Evolutionary conservation across 2,329 filamentous ascomycete species (phyloP).

Genomic region (Lithohypha guttulata): DNA sequence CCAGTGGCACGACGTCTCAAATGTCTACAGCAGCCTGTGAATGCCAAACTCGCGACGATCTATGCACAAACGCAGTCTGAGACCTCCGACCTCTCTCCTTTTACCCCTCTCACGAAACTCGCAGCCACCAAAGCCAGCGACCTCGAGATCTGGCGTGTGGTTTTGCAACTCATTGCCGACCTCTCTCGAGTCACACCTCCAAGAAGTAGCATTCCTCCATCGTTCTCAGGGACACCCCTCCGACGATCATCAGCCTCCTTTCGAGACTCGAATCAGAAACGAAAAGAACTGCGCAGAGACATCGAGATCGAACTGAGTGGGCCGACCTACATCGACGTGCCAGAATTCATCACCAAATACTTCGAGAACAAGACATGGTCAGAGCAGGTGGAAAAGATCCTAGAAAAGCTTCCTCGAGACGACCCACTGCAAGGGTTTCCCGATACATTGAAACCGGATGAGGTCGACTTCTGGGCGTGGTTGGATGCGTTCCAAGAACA

Average conservation of each 20-base stretch:
- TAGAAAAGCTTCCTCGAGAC: not conserved
- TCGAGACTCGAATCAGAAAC: conserved; percentile 2
- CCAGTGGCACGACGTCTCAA: not conserved
- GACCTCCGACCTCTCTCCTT: not conserved
- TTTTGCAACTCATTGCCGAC: conserved; percentile 10
- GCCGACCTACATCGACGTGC: not conserved
- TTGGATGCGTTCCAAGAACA: not conserved
- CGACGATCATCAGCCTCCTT: conserved; percentile 2
- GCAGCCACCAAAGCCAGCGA: conserved; percentile 13
- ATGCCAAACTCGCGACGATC: not conserved
- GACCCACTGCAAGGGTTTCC: conserved; percentile 1
- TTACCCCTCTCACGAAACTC: conserved; percentile 11
- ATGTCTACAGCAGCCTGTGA: not conserved
- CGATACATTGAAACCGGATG: not conserved
- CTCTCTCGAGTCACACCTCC: conserved; percentile 13
- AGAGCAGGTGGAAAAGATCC: not conserved
- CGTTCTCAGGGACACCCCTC: conserved; percentile 1
- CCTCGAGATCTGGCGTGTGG: conserved; percentile 14
- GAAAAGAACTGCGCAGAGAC: not conserved
- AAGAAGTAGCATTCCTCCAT: conserved; percentile 2
- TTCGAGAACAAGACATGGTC: conserved; percentile 1
- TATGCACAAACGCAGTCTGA: not conserved
- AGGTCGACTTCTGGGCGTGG: conserved; percentile 1
- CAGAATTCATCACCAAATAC: conserved; percentile 1
- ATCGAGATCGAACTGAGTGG: not conserved